Evolutionary conservation across 768 basidiomycete species (phyloP).

Genomic region (Dioszegia hungarica): DNA sequence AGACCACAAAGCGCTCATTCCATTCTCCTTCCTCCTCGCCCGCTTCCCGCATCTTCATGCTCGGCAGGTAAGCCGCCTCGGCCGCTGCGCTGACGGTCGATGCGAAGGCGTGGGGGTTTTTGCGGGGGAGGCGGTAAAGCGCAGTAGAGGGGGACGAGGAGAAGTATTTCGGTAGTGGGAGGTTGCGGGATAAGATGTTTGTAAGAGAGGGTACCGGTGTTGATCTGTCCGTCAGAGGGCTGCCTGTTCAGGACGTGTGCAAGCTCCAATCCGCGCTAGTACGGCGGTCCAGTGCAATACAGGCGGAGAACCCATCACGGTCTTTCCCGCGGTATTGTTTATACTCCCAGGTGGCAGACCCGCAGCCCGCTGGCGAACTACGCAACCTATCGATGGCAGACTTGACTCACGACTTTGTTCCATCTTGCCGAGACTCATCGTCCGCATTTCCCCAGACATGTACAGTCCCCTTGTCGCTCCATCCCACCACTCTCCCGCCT

Average conservation of each 20-base stretch:
- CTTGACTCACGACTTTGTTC: not conserved
- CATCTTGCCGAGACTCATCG: conserved; percentile 8
- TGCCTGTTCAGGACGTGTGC: too few relatives aligned
- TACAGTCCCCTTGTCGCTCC: conserved; percentile 51
- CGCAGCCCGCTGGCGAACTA: too few relatives aligned
- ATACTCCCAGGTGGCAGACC: too few relatives aligned
- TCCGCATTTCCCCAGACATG: conserved; percentile 44
- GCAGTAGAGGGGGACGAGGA: conserved; percentile 41
- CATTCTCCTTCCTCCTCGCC: conserved; percentile 22
- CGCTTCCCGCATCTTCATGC: conserved; percentile 17
- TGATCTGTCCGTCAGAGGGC: not conserved
- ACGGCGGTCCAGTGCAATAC: too few relatives aligned
- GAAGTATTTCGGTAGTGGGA: conserved; percentile 49
- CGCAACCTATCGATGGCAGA: too few relatives aligned
- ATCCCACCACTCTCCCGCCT: conserved; percentile 38
- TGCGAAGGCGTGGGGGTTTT: conserved; percentile 41
- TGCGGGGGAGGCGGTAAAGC: conserved; percentile 44
- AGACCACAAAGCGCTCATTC: conserved; percentile 43
- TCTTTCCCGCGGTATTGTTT: too few relatives aligned
- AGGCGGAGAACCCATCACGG: too few relatives aligned
- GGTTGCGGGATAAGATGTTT: conserved; percentile 35
- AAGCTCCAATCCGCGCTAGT: too few relatives aligned
- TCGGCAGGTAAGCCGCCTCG: conserved; percentile 19
- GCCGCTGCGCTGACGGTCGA: conserved; percentile 26
- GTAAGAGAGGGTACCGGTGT: conserved; percentile 25